Conservation (phyloP, 345 rosid species). For the Erysimum cheiranthoides region DNA sequence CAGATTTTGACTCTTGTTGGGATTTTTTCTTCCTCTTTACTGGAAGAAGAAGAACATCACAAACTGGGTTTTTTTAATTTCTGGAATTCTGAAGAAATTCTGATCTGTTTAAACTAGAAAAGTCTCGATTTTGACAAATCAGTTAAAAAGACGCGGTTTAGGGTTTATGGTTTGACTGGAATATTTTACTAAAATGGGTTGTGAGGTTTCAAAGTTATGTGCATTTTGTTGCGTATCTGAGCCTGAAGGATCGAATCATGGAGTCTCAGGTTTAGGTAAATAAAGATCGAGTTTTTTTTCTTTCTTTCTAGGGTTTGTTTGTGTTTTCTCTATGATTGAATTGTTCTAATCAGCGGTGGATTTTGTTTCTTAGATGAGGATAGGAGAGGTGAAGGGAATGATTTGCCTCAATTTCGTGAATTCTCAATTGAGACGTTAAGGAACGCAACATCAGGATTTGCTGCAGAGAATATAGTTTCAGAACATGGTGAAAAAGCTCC, state of each 20-base stretch:
- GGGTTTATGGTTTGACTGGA: constrained; percentile 47
- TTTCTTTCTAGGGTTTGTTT: not conserved
- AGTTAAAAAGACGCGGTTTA: constrained; percentile 7
- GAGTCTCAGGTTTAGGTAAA: constrained; percentile 69
- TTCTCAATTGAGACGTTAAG: constrained; percentile 76
- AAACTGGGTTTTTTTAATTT: constrained; percentile 17
- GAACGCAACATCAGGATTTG: constrained; percentile 90
- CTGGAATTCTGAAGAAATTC: constrained; percentile 2
- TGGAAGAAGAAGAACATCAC: constrained; percentile 24
- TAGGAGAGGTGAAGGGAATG: constrained; percentile 52
- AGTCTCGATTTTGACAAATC: constrained; percentile 25
- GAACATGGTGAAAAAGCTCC: constrained; percentile 99
- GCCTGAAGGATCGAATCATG: constrained; percentile 63
- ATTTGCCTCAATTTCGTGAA: constrained; percentile 71
- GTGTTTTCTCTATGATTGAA: not conserved
- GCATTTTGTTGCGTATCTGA: constrained; percentile 70
- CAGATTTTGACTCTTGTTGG: constrained; percentile 32
- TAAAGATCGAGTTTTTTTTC: constrained; percentile 30
- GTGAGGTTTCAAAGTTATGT: constrained; percentile 66
- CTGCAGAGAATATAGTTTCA: constrained; percentile 85
- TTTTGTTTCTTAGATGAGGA: constrained; percentile 56
- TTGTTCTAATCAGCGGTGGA: not conserved
- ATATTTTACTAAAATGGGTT: constrained; percentile 47
- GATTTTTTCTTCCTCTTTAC: not conserved
- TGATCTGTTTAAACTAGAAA: constrained; percentile 30